These are phyloP conservation scores for Ascochyta viciae-villosae DNA, from an alignment of 2,329 filamentous ascomycete species.

Conservation along the genomic window DNA sequence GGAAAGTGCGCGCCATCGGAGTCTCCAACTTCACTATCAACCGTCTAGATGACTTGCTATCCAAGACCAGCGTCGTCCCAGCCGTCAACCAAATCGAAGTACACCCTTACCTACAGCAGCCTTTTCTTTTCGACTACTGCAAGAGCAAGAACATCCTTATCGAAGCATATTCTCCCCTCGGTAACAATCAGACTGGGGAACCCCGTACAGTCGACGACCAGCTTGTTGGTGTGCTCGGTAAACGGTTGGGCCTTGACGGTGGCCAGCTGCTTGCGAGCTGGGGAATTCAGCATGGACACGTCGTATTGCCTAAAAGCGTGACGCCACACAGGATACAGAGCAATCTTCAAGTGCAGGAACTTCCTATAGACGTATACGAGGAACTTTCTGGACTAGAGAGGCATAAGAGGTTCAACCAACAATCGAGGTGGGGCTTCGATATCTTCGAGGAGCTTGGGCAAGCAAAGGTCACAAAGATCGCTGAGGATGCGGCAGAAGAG, in stretches of 20 bases:
- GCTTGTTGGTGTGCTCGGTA: constrained; percentile 25
- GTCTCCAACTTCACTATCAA: constrained; percentile 83
- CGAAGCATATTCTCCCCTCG: constrained; percentile 76
- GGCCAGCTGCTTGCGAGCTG: constrained; percentile 80
- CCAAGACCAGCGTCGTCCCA: constrained; percentile 66
- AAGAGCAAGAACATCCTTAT: constrained; percentile 73
- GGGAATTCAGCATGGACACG: constrained; percentile 80
- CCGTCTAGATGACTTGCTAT: constrained; percentile 74
- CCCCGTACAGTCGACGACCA: constrained; percentile 59
- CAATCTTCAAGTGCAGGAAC: constrained; percentile 72
- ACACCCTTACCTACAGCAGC: constrained; percentile 59
- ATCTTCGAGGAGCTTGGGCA: constrained; percentile 36
- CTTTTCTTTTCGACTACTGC: constrained; percentile 69
- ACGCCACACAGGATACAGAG: constrained; percentile 73
- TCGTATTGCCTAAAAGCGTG: constrained; percentile 83
- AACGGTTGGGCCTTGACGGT: constrained; percentile 65
- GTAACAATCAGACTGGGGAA: constrained; percentile 66
- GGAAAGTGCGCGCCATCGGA: constrained; percentile 78
- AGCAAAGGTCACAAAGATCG: constrained; percentile 28
- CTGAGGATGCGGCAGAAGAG: constrained; percentile 24
- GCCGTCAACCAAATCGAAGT: constrained; percentile 83
- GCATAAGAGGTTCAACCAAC: constrained; percentile 36
- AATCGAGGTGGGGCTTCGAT: constrained; percentile 34
- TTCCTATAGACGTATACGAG: constrained; percentile 73
- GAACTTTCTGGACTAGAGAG: constrained; percentile 60